A percentile compares a stretch with the other conserved stretches of the same genome.
Conservation (phyloP, 2,329 filamentous ascomycete species). For the Hymenoscyphus infarciens region DNA sequence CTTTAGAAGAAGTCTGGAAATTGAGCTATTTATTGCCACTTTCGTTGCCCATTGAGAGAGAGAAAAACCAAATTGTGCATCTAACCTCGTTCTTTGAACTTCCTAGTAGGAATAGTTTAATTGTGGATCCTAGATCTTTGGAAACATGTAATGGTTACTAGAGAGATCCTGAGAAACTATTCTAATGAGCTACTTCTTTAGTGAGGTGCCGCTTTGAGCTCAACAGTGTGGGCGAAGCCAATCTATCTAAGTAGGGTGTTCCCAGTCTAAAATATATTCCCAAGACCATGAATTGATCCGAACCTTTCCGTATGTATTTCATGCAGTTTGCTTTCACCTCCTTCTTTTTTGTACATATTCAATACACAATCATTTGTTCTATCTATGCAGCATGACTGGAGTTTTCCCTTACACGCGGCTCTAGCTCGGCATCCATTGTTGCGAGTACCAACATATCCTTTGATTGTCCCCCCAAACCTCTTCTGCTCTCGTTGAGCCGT, state of each 20-base stretch:
- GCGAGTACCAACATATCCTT: neutral
- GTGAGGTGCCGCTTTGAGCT: too few relatives aligned
- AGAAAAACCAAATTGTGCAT: too few relatives aligned
- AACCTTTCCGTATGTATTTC: neutral
- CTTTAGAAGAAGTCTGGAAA: too few relatives aligned
- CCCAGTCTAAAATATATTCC: neutral
- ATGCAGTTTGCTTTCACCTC: neutral
- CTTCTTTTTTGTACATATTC: neutral
- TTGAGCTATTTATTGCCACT: too few relatives aligned
- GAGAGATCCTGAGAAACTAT: too few relatives aligned
- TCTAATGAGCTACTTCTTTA: too few relatives aligned
- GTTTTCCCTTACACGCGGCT: neutral
- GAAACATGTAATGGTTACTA: too few relatives aligned
- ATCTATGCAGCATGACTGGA: neutral
- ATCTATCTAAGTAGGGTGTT: neutral
- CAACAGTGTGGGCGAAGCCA: neutral
- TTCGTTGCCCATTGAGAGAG: too few relatives aligned
- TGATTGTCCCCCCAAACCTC: neutral
- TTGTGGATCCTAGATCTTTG: too few relatives aligned
- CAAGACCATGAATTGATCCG: neutral
- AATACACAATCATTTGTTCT: neutral
- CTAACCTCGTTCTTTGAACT: too few relatives aligned
- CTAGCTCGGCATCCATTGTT: neutral
- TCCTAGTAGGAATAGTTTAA: too few relatives aligned
- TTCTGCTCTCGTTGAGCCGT: neutral